Conservation (phyloP, 2,329 filamentous ascomycete genomes). For the Cladosporium phlei region DNA sequence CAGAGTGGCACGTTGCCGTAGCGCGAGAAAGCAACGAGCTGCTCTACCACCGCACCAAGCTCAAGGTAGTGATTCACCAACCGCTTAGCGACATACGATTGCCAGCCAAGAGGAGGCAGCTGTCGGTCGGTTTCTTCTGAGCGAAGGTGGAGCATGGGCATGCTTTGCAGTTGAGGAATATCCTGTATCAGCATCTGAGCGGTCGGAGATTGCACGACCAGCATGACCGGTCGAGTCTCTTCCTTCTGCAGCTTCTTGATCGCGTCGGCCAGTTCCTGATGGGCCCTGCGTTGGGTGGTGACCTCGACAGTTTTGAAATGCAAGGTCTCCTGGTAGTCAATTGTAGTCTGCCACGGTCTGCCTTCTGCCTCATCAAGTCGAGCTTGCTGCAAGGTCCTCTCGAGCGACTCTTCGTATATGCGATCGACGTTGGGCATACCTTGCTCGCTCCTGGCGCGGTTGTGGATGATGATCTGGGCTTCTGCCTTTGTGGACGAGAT, state of each 20-base stretch:
- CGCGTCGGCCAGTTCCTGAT: slow-evolving; percentile 80
- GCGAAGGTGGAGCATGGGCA: slow-evolving; percentile 75
- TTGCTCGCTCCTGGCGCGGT: slow-evolving; percentile 73
- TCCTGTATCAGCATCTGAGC: slow-evolving; percentile 76
- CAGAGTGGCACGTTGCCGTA: slow-evolving; percentile 94
- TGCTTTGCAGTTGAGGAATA: slow-evolving; percentile 74
- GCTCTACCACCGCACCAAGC: slow-evolving; percentile 85
- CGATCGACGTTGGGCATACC: slow-evolving; percentile 86
- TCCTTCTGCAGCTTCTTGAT: slow-evolving; percentile 89
- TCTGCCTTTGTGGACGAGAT: slow-evolving; percentile 79
- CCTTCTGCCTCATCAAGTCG: slow-evolving; percentile 62
- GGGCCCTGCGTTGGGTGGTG: slow-evolving; percentile 81
- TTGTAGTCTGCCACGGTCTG: slow-evolving; percentile 71
- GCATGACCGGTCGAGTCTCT: slow-evolving; percentile 70
- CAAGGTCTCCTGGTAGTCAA: slow-evolving; percentile 80
- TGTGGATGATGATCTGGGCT: slow-evolving; percentile 83
- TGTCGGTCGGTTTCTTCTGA: slow-evolving; percentile 81
- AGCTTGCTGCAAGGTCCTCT: slow-evolving; percentile 25
- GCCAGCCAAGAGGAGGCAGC: slow-evolving; percentile 89
- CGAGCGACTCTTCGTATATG: slow-evolving; percentile 74
- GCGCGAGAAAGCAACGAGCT: slow-evolving; percentile 78
- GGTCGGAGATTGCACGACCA: slow-evolving; percentile 88
- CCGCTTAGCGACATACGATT: slow-evolving; percentile 78
- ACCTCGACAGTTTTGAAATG: slow-evolving; percentile 84
- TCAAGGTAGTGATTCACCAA: slow-evolving; percentile 86